Conservation (phyloP, 1,139 yeast species). For the Taphrina deformans region DNA sequence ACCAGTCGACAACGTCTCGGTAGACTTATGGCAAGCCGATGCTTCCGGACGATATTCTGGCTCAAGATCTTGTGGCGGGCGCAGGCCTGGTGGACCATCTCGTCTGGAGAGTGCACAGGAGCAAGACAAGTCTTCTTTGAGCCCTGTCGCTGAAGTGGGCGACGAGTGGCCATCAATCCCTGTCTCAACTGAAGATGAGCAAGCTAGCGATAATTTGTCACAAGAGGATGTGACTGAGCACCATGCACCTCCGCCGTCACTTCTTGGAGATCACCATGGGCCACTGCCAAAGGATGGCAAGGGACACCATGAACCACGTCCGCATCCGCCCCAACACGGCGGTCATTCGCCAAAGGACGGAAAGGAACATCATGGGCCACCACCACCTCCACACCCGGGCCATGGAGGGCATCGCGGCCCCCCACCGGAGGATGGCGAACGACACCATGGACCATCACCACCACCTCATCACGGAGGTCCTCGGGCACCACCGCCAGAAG, state of each 20-base stretch:
- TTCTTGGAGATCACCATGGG: background rate
- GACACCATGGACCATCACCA: background rate
- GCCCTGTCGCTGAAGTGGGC: background rate
- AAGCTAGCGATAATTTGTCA: background rate
- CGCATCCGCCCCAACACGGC: no score
- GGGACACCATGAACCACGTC: background rate
- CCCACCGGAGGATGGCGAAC: background rate
- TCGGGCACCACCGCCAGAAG: background rate
- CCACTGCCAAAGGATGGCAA: slow-evolving; percentile 4
- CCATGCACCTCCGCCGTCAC: background rate
- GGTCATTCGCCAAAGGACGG: background rate
- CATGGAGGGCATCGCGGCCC: background rate
- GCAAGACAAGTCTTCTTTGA: background rate
- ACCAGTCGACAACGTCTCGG: slow-evolving; percentile 1
- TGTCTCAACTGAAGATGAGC: background rate
- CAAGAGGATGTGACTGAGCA: background rate
- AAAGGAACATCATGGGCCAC: background rate
- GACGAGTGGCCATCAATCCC: background rate
- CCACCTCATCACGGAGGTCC: background rate
- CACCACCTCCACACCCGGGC: background rate
- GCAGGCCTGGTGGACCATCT: background rate
- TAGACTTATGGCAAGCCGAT: slow-evolving; percentile 15
- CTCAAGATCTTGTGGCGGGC: background rate
- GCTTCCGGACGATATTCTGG: slow-evolving; percentile 2
- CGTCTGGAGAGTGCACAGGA: background rate